Base-by-base conservation (phyloP, 2,329 filamentous ascomycete species). In the Pseudocercospora eumusae region DNA sequence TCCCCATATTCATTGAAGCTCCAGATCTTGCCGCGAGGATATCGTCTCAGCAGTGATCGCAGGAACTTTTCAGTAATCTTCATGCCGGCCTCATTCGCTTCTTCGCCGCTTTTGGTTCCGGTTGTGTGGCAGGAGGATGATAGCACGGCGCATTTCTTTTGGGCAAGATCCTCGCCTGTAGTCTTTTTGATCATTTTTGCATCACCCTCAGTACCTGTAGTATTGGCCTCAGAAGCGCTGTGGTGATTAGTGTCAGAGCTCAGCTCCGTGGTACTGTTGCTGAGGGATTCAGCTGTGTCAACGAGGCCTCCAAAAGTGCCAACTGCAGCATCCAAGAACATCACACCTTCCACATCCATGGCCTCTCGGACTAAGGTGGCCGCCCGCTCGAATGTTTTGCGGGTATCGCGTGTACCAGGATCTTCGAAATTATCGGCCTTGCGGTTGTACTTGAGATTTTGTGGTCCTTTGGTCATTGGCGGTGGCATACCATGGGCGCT, bases 281-380 rank as follows among this genome's bases (percentile, higher is more conserved):
- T 57, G 11, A 56, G 47, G 6, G 60, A 65, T 21, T 64, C 61
- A 1, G 60, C 62, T 15, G 61, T 64, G 27, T 69, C 67, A 8
- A 67, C 58, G 2, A 67, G 56, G 2, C 71, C 71, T 4, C 69
- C 72, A 21, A 70, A 73, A 0, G 64, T 73, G 1, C 68, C 65
- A 3, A 73, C 60, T 1, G 69, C 65, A 0, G 70, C 75, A 63
- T 79, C 78, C 18, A 80, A 62, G 58, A 80, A 79, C 1, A 78
- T 70, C 11, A 83, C 79, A 1, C 81, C 81, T n/a, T 82, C 80
- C 3, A 80, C 78, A 8, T 74, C 73, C 20, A 84, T 71, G n/a
- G 80, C 79, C 60, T 82, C 76, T 1, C 78, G 76, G 3, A 84
- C 72, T 0, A 84, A 65, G 28, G 79, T 76, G 0, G 81, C 80